Evolutionary conservation across 345 rosid species (phyloP), one percentile per base, ranked within the genome.

Genomic region (Brassica incana): DNA sequence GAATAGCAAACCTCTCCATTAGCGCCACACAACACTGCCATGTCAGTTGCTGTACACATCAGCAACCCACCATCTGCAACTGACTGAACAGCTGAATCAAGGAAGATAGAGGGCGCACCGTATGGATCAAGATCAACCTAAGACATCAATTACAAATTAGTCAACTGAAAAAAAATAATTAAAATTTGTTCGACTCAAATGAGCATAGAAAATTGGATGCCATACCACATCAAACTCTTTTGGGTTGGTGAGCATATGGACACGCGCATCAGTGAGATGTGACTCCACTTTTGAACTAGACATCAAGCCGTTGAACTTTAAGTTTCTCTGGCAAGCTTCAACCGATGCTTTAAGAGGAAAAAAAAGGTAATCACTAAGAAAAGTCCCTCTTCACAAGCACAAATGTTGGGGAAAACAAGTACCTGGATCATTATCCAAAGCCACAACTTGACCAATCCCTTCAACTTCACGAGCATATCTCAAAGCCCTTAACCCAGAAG

Each of bases 111-210:
- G 23, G 99, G 99, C 2, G 99, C 86, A 77, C 99, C 99, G 71
- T 96, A 96, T 74, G 99, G 99, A 85, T 96, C 99, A 60, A 93
- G 97, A 88, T 96, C 99, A 88, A 96, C 98, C 99, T 93, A 87
- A 78, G 78, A 87, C 35, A 81, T 43, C 58, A 68, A 54, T 45
- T 18, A 50, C 74, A 80, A 16, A 65, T 54, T 43, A 76, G 48
- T 48, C 33, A 29, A 11, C 54, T 6, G 43, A 38, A 38, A 6
- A 0, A 38, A 38, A 7, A 38, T 1, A 36, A 36, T 30, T 30
- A 8, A 38, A 8, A 8, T 38, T 35, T 35, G 35, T 35, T 35
- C 0, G 11, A 38, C 10, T 38, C 33, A 38, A 38, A 38, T 38
- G 45, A 38, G 45, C 45, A 38, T 50, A 50, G 56, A 50, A 63